Evolutionary conservation across 352 stramenopile species (phyloP).

Genomic region (Globisporangium perplexum): DNA sequence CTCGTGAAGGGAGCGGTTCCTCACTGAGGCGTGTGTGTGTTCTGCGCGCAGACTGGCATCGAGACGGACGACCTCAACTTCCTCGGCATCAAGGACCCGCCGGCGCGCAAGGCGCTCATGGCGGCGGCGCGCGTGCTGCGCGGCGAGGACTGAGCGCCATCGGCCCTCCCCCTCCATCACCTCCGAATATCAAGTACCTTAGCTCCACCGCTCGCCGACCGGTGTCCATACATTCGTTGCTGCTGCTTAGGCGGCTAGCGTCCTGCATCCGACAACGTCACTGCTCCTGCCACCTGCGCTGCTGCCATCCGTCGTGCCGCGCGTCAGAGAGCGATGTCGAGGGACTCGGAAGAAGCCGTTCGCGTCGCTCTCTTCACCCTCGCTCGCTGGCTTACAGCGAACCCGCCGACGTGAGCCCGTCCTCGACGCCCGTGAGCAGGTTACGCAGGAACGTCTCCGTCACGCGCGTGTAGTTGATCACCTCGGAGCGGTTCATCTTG

Average conservation of each 20-base stretch:
- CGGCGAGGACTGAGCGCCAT: constrained; percentile 25
- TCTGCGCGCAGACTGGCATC: constrained; percentile 57
- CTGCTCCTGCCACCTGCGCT: not conserved
- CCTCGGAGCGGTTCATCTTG: constrained; percentile 90
- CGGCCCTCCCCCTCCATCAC: not conserved
- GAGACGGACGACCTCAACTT: constrained; percentile 86
- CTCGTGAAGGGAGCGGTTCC: not conserved
- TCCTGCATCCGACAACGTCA: not conserved
- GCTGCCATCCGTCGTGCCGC: too few species aligned
- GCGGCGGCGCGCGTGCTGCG: constrained; percentile 48
- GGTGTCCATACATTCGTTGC: constrained; percentile 11
- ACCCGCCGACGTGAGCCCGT: constrained; percentile 68
- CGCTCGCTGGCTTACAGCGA: constrained; percentile 6
- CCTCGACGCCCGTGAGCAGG: constrained; percentile 87
- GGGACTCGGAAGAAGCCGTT: too few species aligned
- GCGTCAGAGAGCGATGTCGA: too few species aligned
- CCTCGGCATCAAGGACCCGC: constrained; percentile 65
- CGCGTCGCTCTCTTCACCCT: too few species aligned
- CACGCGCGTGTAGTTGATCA: constrained; percentile 94
- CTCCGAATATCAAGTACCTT: not conserved
- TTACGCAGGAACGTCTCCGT: constrained; percentile 91
- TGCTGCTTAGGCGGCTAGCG: constrained; percentile 1
- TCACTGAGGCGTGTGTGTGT: not conserved
- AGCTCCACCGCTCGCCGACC: not conserved
- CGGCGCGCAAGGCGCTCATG: constrained; percentile 54